Evolutionary conservation across 306 rosid genomes (phyloP).

Genomic region (Casuarina equisetifolia): DNA sequence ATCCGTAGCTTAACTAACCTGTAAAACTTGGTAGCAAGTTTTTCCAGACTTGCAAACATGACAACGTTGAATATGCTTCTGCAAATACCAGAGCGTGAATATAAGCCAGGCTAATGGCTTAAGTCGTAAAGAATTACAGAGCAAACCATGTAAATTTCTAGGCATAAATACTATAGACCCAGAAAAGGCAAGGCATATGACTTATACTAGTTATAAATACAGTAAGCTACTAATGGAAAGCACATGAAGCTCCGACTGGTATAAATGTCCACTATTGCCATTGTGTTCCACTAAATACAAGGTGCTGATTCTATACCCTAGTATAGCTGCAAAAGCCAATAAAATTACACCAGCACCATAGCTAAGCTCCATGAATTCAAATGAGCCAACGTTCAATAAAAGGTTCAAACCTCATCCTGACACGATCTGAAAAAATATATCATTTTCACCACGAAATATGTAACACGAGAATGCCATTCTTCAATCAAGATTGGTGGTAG

Average conservation of each 20-base stretch:
- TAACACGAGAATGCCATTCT: neutral
- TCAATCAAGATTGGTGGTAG: neutral
- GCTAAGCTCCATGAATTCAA: neutral
- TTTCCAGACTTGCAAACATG: conserved; percentile 74
- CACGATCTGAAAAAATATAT: neutral
- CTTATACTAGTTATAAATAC: conserved; percentile 6
- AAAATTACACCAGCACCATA: conserved; percentile 12
- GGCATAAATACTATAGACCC: neutral
- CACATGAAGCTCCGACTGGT: conserved; percentile 3
- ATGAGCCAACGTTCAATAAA: neutral
- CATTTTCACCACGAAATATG: neutral
- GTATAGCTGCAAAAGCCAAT: conserved; percentile 9
- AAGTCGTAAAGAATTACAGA: neutral
- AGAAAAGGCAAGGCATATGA: conserved; percentile 22
- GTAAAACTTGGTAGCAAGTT: conserved; percentile 75
- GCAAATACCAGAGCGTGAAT: conserved; percentile 40
- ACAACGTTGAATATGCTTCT: conserved; percentile 85
- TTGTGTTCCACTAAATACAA: conserved; percentile 2
- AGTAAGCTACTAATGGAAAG: conserved; percentile 17
- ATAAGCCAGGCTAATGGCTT: conserved; percentile 19
- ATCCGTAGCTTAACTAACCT: conserved; percentile 61
- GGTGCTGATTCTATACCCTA: conserved; percentile 22
- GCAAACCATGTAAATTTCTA: neutral
- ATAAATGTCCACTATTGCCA: neutral
- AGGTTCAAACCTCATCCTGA: neutral